These are phyloP conservation scores for Arthrinium puccinioides DNA, from an alignment of 2,329 filamentous ascomycete genomes.

Conservation along the genomic window DNA sequence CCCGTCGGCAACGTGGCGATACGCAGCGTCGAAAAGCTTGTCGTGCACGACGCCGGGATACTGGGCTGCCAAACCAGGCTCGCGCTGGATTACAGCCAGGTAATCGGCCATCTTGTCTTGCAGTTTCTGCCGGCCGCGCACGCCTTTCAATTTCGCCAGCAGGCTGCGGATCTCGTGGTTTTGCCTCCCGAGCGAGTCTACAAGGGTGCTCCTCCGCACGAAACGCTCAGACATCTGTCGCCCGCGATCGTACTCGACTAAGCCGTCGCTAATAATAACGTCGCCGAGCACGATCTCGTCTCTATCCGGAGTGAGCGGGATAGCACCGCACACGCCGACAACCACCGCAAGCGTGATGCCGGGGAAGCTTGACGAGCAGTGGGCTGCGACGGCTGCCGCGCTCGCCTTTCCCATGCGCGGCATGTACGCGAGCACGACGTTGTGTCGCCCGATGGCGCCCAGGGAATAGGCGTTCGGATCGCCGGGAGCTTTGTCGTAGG, in stretches of 20 bases:
- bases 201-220: conserved; percentile 12
- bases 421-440: conserved; percentile 21
- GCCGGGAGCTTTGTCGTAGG: conserved; percentile 13
- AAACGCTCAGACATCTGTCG: conserved; percentile 12
- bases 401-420: conserved; percentile 17
- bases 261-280: conserved; percentile 16
- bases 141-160: conserved; percentile 20
- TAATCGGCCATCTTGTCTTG: conserved; percentile 3
- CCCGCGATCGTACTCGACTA: conserved; percentile 24
- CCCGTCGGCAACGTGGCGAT: conserved; percentile 9
- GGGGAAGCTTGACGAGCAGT: conserved; percentile 9
- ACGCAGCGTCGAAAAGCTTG: conserved; percentile 10
- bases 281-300: conserved; percentile 17
- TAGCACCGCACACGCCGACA: conserved; percentile 14
- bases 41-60: conserved; percentile 10
- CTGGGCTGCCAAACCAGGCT: conserved; percentile 3
- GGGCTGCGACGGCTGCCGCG: conserved; percentile 10
- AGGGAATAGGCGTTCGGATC: conserved; percentile 20
- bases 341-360: conserved; percentile 10
- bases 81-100: conserved; percentile 1
- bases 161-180: conserved; percentile 12
- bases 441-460: conserved; percentile 17
- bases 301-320: conserved; percentile 7
- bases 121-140: conserved; percentile 6
- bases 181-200: conserved; percentile 12